Percentiles rank a stretch among this genome's conserved stretches.
Conservation (phyloP, 2,329 filamentous ascomycete genomes). For the Ustulina deusta region DNA sequence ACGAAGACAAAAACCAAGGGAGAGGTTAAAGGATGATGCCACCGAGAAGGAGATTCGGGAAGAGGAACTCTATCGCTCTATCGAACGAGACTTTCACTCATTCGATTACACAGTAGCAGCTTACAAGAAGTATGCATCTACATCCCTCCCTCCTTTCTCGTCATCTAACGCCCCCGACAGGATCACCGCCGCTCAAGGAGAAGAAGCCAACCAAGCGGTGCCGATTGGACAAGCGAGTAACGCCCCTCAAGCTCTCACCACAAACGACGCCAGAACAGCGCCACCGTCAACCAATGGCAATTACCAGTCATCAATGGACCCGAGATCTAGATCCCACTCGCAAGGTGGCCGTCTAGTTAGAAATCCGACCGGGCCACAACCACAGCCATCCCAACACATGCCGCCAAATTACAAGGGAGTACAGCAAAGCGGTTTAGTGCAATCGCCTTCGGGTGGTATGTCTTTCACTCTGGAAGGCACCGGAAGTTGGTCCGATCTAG, state of each 20-base stretch:
- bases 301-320: constrained; percentile 36
- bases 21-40: constrained; percentile 91
- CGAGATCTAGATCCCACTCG: constrained; percentile 30
- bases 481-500: constrained; percentile 91
- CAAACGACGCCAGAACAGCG: constrained; percentile 61
- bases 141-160: neutral
- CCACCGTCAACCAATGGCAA: constrained; percentile 48
- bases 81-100: constrained; percentile 91
- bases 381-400: constrained; percentile 47
- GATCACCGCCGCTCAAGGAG: constrained; percentile 52
- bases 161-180: constrained; percentile 46
- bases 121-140: constrained; percentile 71
- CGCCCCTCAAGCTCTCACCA: constrained; percentile 63
- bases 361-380: constrained; percentile 32
- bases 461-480: constrained; percentile 91
- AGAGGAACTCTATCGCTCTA: constrained; percentile 93
- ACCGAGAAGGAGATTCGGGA: constrained; percentile 95
- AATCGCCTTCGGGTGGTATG: constrained; percentile 83
- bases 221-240: constrained; percentile 42
- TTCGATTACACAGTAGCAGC: constrained; percentile 93
- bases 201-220: constrained; percentile 38
- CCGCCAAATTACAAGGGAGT: constrained; percentile 63
- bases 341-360: constrained; percentile 31
- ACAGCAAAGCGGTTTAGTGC: constrained; percentile 69
- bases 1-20: constrained; percentile 91